Conservation (phyloP, 257 asterid genomes). For the Lycium ferocissimum region DNA sequence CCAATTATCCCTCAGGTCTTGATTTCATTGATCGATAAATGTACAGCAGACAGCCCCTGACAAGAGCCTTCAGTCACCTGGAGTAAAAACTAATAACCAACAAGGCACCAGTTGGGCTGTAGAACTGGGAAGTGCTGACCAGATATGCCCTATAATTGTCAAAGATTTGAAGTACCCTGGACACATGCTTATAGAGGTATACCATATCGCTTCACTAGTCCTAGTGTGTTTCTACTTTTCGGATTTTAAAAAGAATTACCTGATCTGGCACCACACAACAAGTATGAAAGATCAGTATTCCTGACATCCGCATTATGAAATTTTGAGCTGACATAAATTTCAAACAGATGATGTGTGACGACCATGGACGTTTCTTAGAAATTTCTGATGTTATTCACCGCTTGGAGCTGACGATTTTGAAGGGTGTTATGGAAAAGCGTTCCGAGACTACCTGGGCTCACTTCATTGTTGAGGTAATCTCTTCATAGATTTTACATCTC, state of each 20-base stretch:
- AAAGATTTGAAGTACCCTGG: constrained; percentile 87
- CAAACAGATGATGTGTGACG: constrained; percentile 74
- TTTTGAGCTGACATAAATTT: constrained; percentile 26
- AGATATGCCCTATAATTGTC: constrained; percentile 75
- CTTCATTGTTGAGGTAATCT: constrained; percentile 76
- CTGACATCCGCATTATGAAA: not conserved
- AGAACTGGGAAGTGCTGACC: constrained; percentile 66
- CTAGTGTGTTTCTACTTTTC: constrained; percentile 9
- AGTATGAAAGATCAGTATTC: not conserved
- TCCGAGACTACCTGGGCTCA: constrained; percentile 68
- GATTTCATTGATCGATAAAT: not conserved
- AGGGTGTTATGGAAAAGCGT: constrained; percentile 72
- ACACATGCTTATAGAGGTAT: constrained; percentile 89
- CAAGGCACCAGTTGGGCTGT: constrained; percentile 93
- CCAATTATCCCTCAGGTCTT: constrained; percentile 1
- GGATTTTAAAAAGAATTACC: not conserved
- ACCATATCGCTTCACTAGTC: not conserved
- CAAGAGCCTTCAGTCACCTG: constrained; percentile 42
- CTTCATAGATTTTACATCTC: not conserved
- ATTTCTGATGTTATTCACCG: constrained; percentile 83
- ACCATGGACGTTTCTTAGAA: constrained; percentile 76
- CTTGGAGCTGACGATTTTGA: constrained; percentile 66
- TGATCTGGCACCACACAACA: not conserved
- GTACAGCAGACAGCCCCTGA: constrained; percentile 49
- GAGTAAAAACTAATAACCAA: constrained; percentile 43